A percentile compares a stretch with the other conserved stretches of the same genome.
phyloP scores from a whole-genome alignment of 225 moss, liverwort and hornwort genomes.

The Marchantia paleacea region DNA sequence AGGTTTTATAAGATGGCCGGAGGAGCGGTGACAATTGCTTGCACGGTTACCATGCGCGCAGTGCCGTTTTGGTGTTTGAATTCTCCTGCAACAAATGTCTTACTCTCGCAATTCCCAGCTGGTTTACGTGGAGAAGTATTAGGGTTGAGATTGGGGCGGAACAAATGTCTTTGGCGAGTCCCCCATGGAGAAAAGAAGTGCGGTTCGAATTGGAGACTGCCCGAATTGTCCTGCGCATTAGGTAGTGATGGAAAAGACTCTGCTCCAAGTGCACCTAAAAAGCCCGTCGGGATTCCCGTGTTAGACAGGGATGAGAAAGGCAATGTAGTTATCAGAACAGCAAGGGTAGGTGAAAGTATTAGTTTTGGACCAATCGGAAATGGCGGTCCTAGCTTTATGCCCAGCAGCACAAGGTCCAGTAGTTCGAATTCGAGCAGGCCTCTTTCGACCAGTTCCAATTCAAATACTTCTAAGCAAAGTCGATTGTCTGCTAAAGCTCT shows the following conservation, averaged over 20 bases:
- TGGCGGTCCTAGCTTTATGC: neutral
- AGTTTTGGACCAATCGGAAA: constrained; percentile 9
- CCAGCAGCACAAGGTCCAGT: neutral
- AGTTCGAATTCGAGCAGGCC: neutral
- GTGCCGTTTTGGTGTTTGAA: constrained; percentile 5
- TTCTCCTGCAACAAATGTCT: constrained; percentile 1
- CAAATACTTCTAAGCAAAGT: constrained; percentile 17
- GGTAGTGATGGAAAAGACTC: constrained; percentile 5
- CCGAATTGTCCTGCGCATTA: constrained; percentile 16
- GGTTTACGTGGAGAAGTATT: constrained; percentile 15
- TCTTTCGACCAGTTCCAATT: constrained; percentile 16
- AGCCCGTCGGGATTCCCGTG: constrained; percentile 29
- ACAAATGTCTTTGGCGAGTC: constrained; percentile 4
- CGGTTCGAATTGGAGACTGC: constrained; percentile 11
- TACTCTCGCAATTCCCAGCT: constrained; percentile 6
- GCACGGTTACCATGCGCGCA: constrained; percentile 9
- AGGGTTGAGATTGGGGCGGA: constrained; percentile 2
- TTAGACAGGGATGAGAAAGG: constrained; percentile 36
- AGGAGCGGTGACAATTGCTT: neutral
- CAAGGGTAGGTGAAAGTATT: constrained; percentile 5
- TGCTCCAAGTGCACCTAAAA: constrained; percentile 2
- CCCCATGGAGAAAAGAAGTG: neutral
- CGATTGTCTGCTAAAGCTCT: neutral
- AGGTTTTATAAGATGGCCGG: constrained; percentile 6
- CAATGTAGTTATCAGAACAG: constrained; percentile 18